Evolutionary conservation across 78 protist species (phyloP), one percentile per base, ranked within the genome.

Genomic region (Carpediemonas membranifera): DNA sequence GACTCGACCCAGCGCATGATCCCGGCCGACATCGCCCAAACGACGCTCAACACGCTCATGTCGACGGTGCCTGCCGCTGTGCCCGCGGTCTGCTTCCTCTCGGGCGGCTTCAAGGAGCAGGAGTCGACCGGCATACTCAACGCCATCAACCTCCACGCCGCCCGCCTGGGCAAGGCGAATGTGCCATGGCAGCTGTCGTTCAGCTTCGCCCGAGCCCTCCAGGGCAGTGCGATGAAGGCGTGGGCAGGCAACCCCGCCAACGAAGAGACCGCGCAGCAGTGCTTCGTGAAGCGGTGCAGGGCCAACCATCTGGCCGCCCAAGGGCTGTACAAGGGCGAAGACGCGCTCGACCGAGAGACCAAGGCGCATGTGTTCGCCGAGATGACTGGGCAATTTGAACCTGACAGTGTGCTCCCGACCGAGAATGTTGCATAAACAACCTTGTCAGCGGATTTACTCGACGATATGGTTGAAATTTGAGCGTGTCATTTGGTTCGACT

Each of bases 201-300:
- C 92, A 73, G 84, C 30, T 91, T 65, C 65, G 96, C 92, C 36
- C 76, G 96, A 33, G 96, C 96, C 25, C 78, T 90, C 16, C 95
- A 82, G 73, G 54, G 64, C 16, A 36, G 86, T 25, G 55, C 24
- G 41, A 50, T 82, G 56, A 83, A 80, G 80, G 44, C 28, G 34
- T 55, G 24, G 56, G 24, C 21, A 24, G 55, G 55, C 24, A n/a
- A n/a, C 21, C 33, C 21, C 24, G 55, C 21, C 21, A 51, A 51
- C 55, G 21, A n/a, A 21, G 24, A 51, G 24, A 51, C 21, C 33
- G 55, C 55, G 21, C 55, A 51, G 24, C 33, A 51, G 21, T n/a
- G 21, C 24, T 51, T 51, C 24, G 21, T 51, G 21, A 21, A 51
- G 21, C 55, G 55, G 33, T 21, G 33, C 24, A 21, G 55, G 21